These are phyloP conservation scores for Aschersonia sp. DNA, from an alignment of 2,329 filamentous ascomycete genomes.

Conservation along the genomic window DNA sequence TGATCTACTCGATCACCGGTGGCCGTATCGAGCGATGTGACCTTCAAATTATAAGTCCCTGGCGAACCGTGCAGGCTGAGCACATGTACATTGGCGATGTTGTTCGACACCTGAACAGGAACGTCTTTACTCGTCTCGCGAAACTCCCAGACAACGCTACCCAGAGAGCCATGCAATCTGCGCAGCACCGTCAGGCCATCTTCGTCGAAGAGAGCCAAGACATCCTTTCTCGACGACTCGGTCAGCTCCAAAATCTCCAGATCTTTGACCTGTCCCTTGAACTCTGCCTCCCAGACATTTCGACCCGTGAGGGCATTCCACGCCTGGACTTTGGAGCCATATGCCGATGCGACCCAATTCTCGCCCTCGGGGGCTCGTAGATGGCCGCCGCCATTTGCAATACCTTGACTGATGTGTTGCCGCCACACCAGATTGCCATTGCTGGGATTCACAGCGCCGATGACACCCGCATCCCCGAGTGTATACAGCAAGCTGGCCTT, in stretches of 20 bases:
- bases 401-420: conserved; percentile 49
- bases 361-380: conserved; percentile 67
- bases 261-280: conserved; percentile 46
- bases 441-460: conserved; percentile 81
- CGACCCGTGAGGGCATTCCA: conserved; percentile 79
- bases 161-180: conserved; percentile 58
- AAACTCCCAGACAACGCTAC: conserved; percentile 67
- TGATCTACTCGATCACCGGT: conserved; percentile 63
- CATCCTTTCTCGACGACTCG: conserved; percentile 51
- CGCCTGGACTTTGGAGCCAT: conserved; percentile 54
- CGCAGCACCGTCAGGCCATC: conserved; percentile 44
- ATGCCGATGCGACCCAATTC: conserved; percentile 60
- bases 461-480: conserved; percentile 65
- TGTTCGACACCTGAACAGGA: conserved; percentile 61
- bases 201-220: conserved; percentile 54
- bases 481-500: conserved; percentile 87
- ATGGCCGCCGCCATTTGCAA: conserved; percentile 31
- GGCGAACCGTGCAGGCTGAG: conserved; percentile 58
- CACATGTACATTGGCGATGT: conserved; percentile 59
- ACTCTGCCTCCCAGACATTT: conserved; percentile 57
- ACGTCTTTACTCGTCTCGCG: conserved; percentile 53
- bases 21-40: conserved; percentile 57
- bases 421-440: conserved; percentile 80
- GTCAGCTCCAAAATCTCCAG: conserved; percentile 65
- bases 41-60: conserved; percentile 61